These are phyloP conservation scores for Pelargonium fulgidum DNA, from an alignment of 441 rosid species.

Conservation along the genomic window DNA sequence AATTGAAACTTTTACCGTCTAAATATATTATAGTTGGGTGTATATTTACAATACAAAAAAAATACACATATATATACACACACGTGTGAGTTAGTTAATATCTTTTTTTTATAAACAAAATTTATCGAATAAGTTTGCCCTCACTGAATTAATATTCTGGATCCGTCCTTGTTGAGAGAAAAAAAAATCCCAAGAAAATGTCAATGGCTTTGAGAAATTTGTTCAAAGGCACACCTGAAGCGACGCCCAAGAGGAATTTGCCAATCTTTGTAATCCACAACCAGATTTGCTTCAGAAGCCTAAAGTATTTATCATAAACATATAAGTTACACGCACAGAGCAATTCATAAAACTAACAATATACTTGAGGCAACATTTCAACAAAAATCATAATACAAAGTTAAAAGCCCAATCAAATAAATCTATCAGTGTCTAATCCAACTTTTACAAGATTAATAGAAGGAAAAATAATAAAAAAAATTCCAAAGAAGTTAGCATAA, in stretches of 20 bases:
- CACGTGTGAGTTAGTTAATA: too few species aligned
- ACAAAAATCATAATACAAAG: neutral
- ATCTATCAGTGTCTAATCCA: too few species aligned
- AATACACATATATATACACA: too few species aligned
- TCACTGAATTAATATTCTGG: too few species aligned
- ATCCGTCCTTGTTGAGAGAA: neutral
- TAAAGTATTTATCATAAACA: slow-evolving; percentile 21
- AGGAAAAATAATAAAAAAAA: too few species aligned
- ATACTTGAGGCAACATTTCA: neutral
- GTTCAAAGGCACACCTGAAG: slow-evolving; percentile 48
- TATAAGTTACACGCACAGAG: neutral
- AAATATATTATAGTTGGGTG: too few species aligned
- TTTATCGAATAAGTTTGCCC: too few species aligned
- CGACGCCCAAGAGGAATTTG: slow-evolving; percentile 87
- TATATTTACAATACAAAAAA: too few species aligned
- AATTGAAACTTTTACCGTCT: too few species aligned
- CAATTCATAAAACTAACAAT: neutral
- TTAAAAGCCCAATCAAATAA: neutral
- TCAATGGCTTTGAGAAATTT: slow-evolving; percentile 13
- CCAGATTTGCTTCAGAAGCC: slow-evolving; percentile 60
- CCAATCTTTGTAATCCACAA: slow-evolving; percentile 87
- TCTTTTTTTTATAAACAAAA: too few species aligned
- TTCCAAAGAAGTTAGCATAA: too few species aligned
- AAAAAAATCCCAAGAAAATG: neutral
- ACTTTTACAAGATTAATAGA: too few species aligned